Percentiles rank a stretch among this genome's conserved stretches.
Conservation (phyloP, 805 yeast genomes). For the Alloascoidea hylecoeti region DNA sequence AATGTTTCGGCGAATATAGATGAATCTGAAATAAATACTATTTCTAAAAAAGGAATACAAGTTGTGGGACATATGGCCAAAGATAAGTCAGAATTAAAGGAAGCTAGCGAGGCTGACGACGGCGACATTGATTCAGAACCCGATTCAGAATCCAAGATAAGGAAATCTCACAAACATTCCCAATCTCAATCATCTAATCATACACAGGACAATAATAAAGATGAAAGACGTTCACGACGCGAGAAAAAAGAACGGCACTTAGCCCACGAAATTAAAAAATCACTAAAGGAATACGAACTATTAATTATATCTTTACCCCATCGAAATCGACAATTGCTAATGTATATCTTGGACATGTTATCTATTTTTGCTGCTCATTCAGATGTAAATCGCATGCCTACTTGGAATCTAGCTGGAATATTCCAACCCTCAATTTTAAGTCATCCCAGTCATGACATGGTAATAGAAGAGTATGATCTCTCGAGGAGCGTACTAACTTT, state of each 20-base stretch:
- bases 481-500: slow-evolving; percentile 82
- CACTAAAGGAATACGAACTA: slow-evolving; percentile 56
- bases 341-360: slow-evolving; percentile 75
- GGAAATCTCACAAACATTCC: too few relatives aligned
- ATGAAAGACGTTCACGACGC: slow-evolving; percentile 1
- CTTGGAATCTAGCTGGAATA: slow-evolving; percentile 85
- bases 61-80: neutral
- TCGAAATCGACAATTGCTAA: slow-evolving; percentile 68
- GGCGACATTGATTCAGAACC: too few relatives aligned
- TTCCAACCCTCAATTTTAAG: slow-evolving; percentile 94
- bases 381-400: slow-evolving; percentile 76
- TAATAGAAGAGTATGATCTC: slow-evolving; percentile 81
- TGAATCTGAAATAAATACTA: neutral
- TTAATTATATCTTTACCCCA: slow-evolving; percentile 60
- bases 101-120: too few relatives aligned
- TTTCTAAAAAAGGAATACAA: too few relatives aligned
- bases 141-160: too few relatives aligned
- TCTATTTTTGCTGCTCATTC: slow-evolving; percentile 76
- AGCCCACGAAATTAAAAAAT: slow-evolving; percentile 18
- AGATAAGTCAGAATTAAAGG: neutral
- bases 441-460: slow-evolving; percentile 86
- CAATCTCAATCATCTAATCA: too few relatives aligned
- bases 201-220: neutral
- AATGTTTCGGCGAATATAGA: neutral
- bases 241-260: slow-evolving; percentile 2